Base-by-base conservation (phyloP, 768 basidiomycete genomes). In the Chalciporus pseudorubinellus region DNA sequence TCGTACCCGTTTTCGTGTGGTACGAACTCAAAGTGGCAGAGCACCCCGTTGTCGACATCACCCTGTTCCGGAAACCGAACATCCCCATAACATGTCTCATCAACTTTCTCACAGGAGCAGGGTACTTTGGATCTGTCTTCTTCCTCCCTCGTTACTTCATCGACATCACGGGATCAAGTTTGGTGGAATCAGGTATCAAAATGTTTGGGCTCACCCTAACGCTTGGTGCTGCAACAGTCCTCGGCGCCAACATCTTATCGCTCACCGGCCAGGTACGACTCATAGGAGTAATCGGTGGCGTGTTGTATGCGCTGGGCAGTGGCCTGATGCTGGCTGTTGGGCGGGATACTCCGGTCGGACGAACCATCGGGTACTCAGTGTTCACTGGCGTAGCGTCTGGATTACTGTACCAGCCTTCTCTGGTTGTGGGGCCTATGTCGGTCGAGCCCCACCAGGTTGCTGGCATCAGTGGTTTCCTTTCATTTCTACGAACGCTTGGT, bases 101-200 rank as follows among this genome's bases (percentile, higher is more conserved):
- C 56, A 72, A 71, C 45, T 72, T 70, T 54, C 66, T 70, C 42
- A 71, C 69, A 0, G 69, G 71, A 39, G 71, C 71, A 13, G 70
- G 69, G 18, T 72, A 70, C 55, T 72, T 70, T 48, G 69, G 70
- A 9, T 59, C 60, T 13, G 69, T 72, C 50, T 70, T 72, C 53
- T 70, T 72, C 55, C 62, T 70, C 21, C 69, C 69, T n/a, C 71
- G 68, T 34, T 70, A 72, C 52, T 72, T 70, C 43, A 72, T 72
- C 55, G 70, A 72, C 44, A 50, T 70, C 55, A 70, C 69, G 33
- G 57, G 63, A 16, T 72, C 69, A 29, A 59, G 46, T 44, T 50
- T 72, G 41, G 62, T 72, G 34, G 60, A 50, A 29, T 69, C 69
- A 0, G 69, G 69, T n/a, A 39, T 70, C 6, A 67, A 70, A 33